Evolutionary conservation across 2,329 filamentous ascomycete genomes (phyloP), one percentile per base, ranked within the genome.

Genomic region (Clarireedia sp.): DNA sequence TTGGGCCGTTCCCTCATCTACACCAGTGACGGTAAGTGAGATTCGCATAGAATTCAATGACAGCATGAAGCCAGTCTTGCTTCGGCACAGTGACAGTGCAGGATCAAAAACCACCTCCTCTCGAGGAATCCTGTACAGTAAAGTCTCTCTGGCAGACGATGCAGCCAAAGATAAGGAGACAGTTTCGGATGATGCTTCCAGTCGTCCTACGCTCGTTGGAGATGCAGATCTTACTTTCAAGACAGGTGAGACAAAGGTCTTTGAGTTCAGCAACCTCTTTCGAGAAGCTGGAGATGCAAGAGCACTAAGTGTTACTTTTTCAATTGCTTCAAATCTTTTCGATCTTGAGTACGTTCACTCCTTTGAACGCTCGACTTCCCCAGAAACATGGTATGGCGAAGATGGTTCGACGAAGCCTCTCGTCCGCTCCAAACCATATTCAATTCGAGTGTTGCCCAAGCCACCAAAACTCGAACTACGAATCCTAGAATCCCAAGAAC

Each of bases 391-490:
- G 81, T 78, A 78, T 65, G 69, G 74, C 2, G 68, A 72, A 6
- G 69, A 70, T 2, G 70, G 72, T 14, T 67, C 69, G 0, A 75
- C 71, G 51, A 76, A 76, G 57, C 74, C 72, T 26, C 68, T 80
- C 19, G 70, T 76, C 26, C 75, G 81, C 8, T 62, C 71, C 10
- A 74, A 78, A 47, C 72, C 79, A 8, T 75, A 80, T 36, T 73
- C 74, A 2, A 80, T 95, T 55, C 85, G 82, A 55, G 83, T 99
- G 23, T 77, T 90, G 53, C 92, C 94, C 1, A 88, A 95, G 61
- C 94, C 92, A 26, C 94, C 94, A 0, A 97, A 96, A 71, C 83
- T 99, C 74, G 84, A 89, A 63, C 81, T 99, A 46, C 78, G 74
- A 24, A 73, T 89, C 9, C 74, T 80, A 2, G 78, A 82, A 41